These are phyloP conservation scores for Talaromyces verruculosus DNA, from an alignment of 2,329 filamentous ascomycete species.

Conservation along the genomic window DNA sequence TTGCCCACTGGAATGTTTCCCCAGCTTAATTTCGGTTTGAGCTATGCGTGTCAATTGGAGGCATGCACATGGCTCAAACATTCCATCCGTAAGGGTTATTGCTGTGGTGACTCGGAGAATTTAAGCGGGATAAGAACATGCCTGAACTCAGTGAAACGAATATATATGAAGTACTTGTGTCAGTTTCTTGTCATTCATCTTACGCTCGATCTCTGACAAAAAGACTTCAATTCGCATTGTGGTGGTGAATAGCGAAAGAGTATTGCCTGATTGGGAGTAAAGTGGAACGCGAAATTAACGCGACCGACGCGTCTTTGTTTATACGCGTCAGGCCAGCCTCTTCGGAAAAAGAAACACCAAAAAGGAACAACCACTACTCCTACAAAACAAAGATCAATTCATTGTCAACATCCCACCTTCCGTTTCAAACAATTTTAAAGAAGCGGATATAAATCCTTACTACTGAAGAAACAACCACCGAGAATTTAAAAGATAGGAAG, in stretches of 20 bases:
- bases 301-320: constrained; percentile 7
- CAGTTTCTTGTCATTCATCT: not conserved
- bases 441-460: no score
- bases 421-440: not conserved
- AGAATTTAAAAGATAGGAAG: constrained; percentile 16
- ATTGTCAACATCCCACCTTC: constrained; percentile 21
- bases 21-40: not conserved
- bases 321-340: constrained; percentile 18
- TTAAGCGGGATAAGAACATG: not conserved
- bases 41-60: not conserved
- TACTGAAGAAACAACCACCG: not conserved
- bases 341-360: constrained; percentile 17
- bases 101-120: constrained; percentile 18
- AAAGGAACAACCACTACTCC: constrained; percentile 23
- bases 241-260: not conserved
- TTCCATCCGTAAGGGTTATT: constrained; percentile 17
- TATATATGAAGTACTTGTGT: not conserved
- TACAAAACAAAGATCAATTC: constrained; percentile 33
- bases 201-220: not conserved
- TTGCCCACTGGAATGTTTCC: not conserved
- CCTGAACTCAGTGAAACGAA: not conserved
- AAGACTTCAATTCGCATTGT: not conserved
- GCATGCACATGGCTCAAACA: constrained; percentile 7
- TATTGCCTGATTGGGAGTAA: not conserved
- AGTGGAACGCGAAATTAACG: constrained; percentile 12